Evolutionary conservation across 164 flowering plant species (phyloP).

Genomic region (Macadamia integrifolia): DNA sequence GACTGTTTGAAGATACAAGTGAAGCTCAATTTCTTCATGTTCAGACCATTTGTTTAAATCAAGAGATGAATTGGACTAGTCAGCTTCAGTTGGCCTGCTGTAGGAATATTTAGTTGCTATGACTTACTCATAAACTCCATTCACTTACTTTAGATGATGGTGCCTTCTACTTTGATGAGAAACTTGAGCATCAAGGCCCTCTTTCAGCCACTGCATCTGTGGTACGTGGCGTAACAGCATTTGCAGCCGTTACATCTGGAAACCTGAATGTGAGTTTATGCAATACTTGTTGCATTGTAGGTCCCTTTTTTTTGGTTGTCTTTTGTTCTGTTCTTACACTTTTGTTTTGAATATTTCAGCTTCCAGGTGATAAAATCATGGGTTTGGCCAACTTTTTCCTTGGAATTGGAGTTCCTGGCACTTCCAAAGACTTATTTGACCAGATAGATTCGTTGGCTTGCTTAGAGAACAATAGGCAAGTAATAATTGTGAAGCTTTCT

Average conservation of each 20-base stretch:
- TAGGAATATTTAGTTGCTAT: not conserved
- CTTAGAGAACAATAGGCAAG: constrained; percentile 76
- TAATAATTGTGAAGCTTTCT: not conserved
- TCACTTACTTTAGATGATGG: constrained; percentile 63
- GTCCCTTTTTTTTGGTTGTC: not conserved
- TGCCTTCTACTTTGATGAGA: constrained; percentile 78
- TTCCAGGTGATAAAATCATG: constrained; percentile 71
- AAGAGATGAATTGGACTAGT: too few relatives aligned
- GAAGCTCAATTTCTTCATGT: too few relatives aligned
- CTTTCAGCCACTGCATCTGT: constrained; percentile 81
- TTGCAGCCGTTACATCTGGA: constrained; percentile 61
- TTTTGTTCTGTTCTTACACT: not conserved
- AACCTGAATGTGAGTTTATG: constrained; percentile 49
- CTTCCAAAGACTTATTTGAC: constrained; percentile 65
- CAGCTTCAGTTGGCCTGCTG: too few relatives aligned
- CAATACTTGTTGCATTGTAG: not conserved
- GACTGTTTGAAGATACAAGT: too few relatives aligned
- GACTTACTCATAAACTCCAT: not conserved
- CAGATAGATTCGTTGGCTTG: constrained; percentile 74
- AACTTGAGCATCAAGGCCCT: constrained; percentile 64
- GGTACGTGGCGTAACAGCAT: constrained; percentile 69
- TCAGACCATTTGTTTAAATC: too few relatives aligned
- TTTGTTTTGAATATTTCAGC: constrained; percentile 38
- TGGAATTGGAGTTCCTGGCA: constrained; percentile 80
- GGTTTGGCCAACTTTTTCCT: constrained; percentile 92